These are phyloP conservation scores for Diphasiastrum complanatum DNA, from an alignment of 83 land plant genomes.

Conservation along the genomic window DNA sequence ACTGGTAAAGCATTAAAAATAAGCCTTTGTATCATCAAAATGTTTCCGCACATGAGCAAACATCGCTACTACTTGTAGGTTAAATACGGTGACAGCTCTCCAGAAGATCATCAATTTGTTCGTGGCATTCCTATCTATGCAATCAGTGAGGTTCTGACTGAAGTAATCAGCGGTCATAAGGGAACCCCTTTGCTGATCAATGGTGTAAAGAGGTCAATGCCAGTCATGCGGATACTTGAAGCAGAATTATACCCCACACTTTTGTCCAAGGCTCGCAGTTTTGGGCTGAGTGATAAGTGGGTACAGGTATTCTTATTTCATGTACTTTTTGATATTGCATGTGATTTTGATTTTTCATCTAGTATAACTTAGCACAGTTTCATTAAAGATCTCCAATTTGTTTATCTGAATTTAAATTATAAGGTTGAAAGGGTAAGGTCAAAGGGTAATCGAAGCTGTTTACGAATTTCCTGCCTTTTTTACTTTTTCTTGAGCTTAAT, in stretches of 20 bases:
- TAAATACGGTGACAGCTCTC: constrained; percentile 62
- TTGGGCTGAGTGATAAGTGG: constrained; percentile 83
- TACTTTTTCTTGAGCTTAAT: too few relatives aligned
- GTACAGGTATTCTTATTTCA: constrained; percentile 42
- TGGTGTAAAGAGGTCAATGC: constrained; percentile 71
- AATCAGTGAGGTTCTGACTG: constrained; percentile 72
- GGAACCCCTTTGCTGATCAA: constrained; percentile 68
- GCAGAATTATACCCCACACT: constrained; percentile 91
- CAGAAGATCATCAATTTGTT: constrained; percentile 90
- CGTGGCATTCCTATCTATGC: constrained; percentile 83
- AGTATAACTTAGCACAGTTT: too few relatives aligned
- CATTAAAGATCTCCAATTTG: too few relatives aligned
- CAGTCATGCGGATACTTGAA: constrained; percentile 77
- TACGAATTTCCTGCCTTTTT: too few relatives aligned
- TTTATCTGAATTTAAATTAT: too few relatives aligned
- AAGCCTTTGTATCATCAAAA: too few relatives aligned
- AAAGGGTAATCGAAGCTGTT: too few relatives aligned
- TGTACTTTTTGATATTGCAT: background rate
- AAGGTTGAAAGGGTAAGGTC: too few relatives aligned
- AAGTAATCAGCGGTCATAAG: constrained; percentile 53
- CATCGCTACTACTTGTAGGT: too few relatives aligned
- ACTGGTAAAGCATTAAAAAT: too few relatives aligned
- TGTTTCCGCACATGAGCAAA: too few relatives aligned
- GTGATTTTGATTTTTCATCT: too few relatives aligned
- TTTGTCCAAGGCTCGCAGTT: constrained; percentile 89